Percentiles rank a stretch among this genome's conserved stretches.
Conservation (phyloP, 2,329 filamentous ascomycete species). For the Colletotrichum acutatum region DNA sequence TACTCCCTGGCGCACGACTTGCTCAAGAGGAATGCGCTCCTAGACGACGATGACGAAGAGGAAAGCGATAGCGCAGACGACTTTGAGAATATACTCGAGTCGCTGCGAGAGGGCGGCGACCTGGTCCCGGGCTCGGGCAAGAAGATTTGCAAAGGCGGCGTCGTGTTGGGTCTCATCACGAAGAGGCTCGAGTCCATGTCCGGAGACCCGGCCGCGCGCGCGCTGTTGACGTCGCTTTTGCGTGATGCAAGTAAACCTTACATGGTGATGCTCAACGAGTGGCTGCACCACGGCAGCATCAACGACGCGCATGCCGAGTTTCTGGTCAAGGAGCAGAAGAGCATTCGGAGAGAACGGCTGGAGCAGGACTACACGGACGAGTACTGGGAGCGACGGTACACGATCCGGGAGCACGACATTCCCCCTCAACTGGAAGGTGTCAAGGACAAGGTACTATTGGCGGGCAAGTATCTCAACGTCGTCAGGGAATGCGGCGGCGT, state of each 20-base stretch:
- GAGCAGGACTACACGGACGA: slow-evolving; percentile 99
- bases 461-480: slow-evolving; percentile 97
- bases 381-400: slow-evolving; percentile 98
- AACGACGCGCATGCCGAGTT: slow-evolving; percentile 95
- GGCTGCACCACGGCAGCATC: slow-evolving; percentile 96
- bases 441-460: slow-evolving; percentile 93
- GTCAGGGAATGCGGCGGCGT: slow-evolving; percentile 97
- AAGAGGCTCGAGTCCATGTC: slow-evolving; percentile 89
- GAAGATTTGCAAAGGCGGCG: slow-evolving; percentile 96
- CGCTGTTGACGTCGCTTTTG: slow-evolving; percentile 82
- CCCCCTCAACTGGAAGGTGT: slow-evolving; percentile 91
- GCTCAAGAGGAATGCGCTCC: slow-evolving; percentile 84
- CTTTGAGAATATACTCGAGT: slow-evolving; percentile 93
- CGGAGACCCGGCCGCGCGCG: slow-evolving; percentile 88
- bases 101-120: slow-evolving; percentile 86
- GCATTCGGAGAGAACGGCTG: slow-evolving; percentile 88
- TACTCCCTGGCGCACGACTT: slow-evolving; percentile 90
- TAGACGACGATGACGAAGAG: slow-evolving; percentile 81
- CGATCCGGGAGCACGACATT: slow-evolving; percentile 89
- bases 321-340: slow-evolving; percentile 94
- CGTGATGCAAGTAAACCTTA: slow-evolving; percentile 93
- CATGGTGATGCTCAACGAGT: slow-evolving; percentile 98
- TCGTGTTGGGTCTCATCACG: slow-evolving; percentile 89
- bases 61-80: slow-evolving; percentile 82
- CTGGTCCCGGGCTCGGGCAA: slow-evolving; percentile 82